Percentiles rank a stretch among this genome's conserved stretches.
phyloP scores from a whole-genome alignment of 352 stramenopile species.

The Pythium inflatum region DNA sequence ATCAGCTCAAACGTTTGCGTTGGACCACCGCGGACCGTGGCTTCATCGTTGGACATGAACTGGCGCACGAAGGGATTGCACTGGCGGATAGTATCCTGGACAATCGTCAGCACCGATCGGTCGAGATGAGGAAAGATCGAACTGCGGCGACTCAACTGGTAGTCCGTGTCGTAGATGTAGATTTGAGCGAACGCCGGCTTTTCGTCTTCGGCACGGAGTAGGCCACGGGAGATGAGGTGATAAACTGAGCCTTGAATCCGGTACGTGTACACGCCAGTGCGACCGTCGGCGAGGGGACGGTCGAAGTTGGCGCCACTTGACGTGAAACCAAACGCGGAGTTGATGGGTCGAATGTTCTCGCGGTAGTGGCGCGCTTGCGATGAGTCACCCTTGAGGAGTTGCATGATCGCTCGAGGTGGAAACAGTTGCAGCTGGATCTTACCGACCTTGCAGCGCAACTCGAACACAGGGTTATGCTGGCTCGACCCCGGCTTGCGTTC shows the following conservation, averaged over 20 bases:
- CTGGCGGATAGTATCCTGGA: not conserved
- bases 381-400: not conserved
- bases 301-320: not conserved
- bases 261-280: conserved; percentile 16
- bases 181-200: conserved; percentile 22
- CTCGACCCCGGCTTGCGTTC: conserved; percentile 15
- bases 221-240: conserved; percentile 12
- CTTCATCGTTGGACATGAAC: conserved; percentile 23
- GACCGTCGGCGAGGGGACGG: not conserved
- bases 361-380: conserved; percentile 1
- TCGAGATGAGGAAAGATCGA: conserved; percentile 13
- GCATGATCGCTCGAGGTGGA: not conserved
- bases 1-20: conserved; percentile 22
- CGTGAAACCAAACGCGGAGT: conserved; percentile 23
- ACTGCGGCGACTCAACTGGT: conserved; percentile 5
- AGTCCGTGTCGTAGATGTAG: conserved; percentile 23
- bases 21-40: not conserved
- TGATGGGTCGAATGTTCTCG: conserved; percentile 7
- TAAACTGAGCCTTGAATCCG: conserved; percentile 12
- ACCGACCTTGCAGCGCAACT: conserved; percentile 20
- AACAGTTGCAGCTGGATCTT: not conserved
- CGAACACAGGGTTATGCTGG: conserved; percentile 3
- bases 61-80: conserved; percentile 12
- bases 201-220: not conserved
- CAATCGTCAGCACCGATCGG: not conserved